These are phyloP conservation scores for Taphrina flavorubra DNA, from an alignment of 1,139 yeast species.

Conservation along the genomic window DNA sequence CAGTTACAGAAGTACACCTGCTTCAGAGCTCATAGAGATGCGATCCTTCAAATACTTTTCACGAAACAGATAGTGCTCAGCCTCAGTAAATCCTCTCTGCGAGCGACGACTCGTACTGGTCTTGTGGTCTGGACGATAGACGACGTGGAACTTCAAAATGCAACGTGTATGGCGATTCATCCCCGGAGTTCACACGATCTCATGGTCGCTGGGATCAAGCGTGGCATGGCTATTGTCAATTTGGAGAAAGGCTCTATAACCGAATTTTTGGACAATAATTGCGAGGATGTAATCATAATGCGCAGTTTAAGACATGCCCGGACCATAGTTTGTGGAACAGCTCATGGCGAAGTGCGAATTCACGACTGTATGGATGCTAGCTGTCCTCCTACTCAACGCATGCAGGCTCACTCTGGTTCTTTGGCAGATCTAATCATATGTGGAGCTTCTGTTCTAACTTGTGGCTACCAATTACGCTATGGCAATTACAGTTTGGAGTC, in stretches of 20 bases:
- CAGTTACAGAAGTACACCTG: slow-evolving; percentile 57
- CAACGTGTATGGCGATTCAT: slow-evolving; percentile 50
- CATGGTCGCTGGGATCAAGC: slow-evolving; percentile 58
- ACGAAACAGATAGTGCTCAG: slow-evolving; percentile 52
- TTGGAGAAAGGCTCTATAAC: slow-evolving; percentile 59
- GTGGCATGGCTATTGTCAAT: slow-evolving; percentile 65
- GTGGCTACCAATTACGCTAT: slow-evolving; percentile 58
- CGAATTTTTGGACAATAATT: slow-evolving; percentile 48
- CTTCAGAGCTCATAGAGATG: slow-evolving; percentile 50
- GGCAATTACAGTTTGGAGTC: slow-evolving; percentile 63
- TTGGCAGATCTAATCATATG: slow-evolving; percentile 78
- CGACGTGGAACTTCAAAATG: slow-evolving; percentile 50
- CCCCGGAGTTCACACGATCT: slow-evolving; percentile 54
- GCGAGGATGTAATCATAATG: slow-evolving; percentile 57
- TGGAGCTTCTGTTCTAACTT: slow-evolving; percentile 77
- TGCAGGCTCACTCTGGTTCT: slow-evolving; percentile 75
- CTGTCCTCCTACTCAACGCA: slow-evolving; percentile 59
- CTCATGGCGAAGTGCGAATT: slow-evolving; percentile 54
- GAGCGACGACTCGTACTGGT: slow-evolving; percentile 53
- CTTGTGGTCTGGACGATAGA: slow-evolving; percentile 48
- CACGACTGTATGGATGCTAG: slow-evolving; percentile 28
- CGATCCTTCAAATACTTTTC: slow-evolving; percentile 50
- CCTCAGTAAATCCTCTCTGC: slow-evolving; percentile 50
- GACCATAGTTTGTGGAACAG: slow-evolving; percentile 79
- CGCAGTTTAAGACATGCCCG: slow-evolving; percentile 71